These are phyloP conservation scores for Lophiotrema nucula DNA, from an alignment of 495 filamentous ascomycete genomes.

Conservation along the genomic window DNA sequence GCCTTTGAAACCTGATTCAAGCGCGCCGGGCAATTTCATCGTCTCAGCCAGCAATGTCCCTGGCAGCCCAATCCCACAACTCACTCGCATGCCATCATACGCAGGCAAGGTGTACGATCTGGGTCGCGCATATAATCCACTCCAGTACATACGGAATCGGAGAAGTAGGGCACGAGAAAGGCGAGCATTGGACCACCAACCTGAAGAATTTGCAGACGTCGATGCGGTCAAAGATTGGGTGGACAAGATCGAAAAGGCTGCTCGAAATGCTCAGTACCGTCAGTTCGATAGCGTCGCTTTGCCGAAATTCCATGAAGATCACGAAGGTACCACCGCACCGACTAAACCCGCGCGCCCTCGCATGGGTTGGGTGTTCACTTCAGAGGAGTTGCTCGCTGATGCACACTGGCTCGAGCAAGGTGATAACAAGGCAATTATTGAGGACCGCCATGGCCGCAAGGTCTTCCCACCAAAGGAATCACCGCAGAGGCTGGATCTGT, in stretches of 20 bases:
- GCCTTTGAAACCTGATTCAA: constrained; percentile 58
- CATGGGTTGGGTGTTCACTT: constrained; percentile 76
- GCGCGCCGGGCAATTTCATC: constrained; percentile 38
- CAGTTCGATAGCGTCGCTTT: constrained; percentile 45
- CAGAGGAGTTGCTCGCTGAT: constrained; percentile 81
- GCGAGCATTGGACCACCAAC: constrained; percentile 64
- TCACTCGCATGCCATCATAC: constrained; percentile 33
- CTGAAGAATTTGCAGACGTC: constrained; percentile 74
- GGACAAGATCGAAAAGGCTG: constrained; percentile 57
- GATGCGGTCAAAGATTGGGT: constrained; percentile 71
- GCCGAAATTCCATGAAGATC: constrained; percentile 52
- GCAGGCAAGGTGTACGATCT: constrained; percentile 36
- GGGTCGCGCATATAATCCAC: constrained; percentile 74
- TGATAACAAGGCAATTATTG: constrained; percentile 69
- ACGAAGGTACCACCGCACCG: constrained; percentile 7
- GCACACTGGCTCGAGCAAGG: constrained; percentile 79
- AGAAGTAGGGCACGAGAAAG: constrained; percentile 73
- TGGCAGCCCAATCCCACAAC: constrained; percentile 35
- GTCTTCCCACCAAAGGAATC: constrained; percentile 56
- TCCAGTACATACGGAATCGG: constrained; percentile 84
- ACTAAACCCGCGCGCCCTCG: constrained; percentile 50
- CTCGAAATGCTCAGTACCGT: constrained; percentile 49
- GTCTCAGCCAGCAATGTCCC: constrained; percentile 33
- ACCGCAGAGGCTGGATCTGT: constrained; percentile 20
- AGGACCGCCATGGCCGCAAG: constrained; percentile 67